A percentile compares a stretch with the other conserved stretches of the same genome.
phyloP scores from a whole-genome alignment of 2,329 filamentous ascomycete species.

The Capronia coronata region DNA sequence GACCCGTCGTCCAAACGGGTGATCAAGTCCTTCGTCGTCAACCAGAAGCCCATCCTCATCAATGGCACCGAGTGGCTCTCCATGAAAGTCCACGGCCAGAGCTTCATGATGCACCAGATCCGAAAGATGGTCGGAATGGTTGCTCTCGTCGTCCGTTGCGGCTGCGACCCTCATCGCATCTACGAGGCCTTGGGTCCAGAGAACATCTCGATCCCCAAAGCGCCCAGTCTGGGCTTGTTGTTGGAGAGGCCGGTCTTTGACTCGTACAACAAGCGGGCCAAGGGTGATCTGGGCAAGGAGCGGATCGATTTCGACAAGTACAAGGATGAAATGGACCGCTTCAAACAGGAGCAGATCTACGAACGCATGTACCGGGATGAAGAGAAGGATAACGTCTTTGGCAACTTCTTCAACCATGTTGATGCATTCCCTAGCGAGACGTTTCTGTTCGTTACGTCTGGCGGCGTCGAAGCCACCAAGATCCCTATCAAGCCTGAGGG shows the following conservation, averaged over 20 bases:
- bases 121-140: slow-evolving; percentile 98
- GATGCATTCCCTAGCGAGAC: slow-evolving; percentile 66
- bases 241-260: slow-evolving; percentile 90
- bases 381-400: slow-evolving; percentile 78
- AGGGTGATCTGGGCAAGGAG: slow-evolving; percentile 56
- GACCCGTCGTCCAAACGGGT: slow-evolving; percentile 82
- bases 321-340: slow-evolving; percentile 71
- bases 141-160: slow-evolving; percentile 75
- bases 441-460: slow-evolving; percentile 69
- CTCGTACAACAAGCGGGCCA: slow-evolving; percentile 71
- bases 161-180: slow-evolving; percentile 65
- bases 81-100: slow-evolving; percentile 92
- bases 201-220: slow-evolving; percentile 85
- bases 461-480: slow-evolving; percentile 57
- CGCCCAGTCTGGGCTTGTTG: slow-evolving; percentile 77
- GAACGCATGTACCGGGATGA: slow-evolving; percentile 84
- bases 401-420: slow-evolving; percentile 71
- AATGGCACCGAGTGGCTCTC: slow-evolving; percentile 92
- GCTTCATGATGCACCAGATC: slow-evolving; percentile 99
- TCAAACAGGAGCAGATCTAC: slow-evolving; percentile 91
- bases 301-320: slow-evolving; percentile 73
- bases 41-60: slow-evolving; percentile 70
- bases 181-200: slow-evolving; percentile 63
- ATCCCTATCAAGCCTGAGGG: slow-evolving; percentile 10
- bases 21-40: slow-evolving; percentile 86